Percentiles rank a stretch among this genome's conserved stretches.
These are phyloP conservation scores for Pterocarpus macrocarpus DNA, from an alignment of 306 rosid species.

Conservation along the genomic window DNA sequence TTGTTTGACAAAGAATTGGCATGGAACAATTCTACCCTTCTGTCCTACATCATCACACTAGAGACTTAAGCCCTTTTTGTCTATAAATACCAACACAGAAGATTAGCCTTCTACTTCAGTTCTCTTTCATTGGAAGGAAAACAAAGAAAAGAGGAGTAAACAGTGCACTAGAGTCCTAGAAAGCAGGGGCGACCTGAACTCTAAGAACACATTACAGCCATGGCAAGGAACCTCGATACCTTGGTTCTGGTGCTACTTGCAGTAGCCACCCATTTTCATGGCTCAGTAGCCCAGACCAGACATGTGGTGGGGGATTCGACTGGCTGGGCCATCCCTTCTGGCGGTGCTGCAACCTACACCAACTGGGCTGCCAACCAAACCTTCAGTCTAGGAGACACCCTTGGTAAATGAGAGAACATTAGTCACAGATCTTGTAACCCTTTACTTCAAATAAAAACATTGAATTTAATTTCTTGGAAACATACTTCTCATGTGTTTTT, in stretches of 20 bases:
- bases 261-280: conserved; percentile 53
- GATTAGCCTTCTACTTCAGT: neutral
- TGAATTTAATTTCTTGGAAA: too few relatives aligned
- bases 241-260: conserved; percentile 44
- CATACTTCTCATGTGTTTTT: neutral
- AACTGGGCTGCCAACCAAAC: conserved; percentile 69
- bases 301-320: conserved; percentile 65
- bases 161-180: conserved; percentile 18
- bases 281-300: conserved; percentile 55
- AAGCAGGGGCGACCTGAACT: conserved; percentile 64
- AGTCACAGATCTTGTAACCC: neutral
- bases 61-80: neutral
- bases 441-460: too few relatives aligned
- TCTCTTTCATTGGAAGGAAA: neutral
- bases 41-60: neutral
- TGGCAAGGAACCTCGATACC: conserved; percentile 56
- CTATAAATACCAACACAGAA: conserved; percentile 46
- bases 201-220: conserved; percentile 60
- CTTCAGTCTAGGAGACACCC: conserved; percentile 62
- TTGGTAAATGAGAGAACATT: conserved; percentile 51
- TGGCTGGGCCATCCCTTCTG: conserved; percentile 67
- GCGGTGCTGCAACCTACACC: conserved; percentile 49
- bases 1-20: neutral
- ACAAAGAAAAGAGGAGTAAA: neutral
- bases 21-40: neutral